phyloP scores from a whole-genome alignment of 2,329 filamentous ascomycete genomes.

The Fusarium aywerte region DNA sequence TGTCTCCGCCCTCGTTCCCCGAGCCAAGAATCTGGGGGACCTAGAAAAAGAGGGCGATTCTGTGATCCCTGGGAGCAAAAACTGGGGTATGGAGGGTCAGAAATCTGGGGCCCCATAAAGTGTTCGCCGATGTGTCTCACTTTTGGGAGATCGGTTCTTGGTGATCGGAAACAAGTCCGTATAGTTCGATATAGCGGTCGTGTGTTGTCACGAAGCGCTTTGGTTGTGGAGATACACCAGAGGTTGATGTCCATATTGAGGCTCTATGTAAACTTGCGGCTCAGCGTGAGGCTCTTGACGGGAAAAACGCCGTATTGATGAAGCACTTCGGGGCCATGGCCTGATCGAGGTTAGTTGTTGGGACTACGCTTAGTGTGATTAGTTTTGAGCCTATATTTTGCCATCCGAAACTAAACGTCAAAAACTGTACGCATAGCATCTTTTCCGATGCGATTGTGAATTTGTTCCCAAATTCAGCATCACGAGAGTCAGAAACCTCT shows the following conservation, averaged over 20 bases:
- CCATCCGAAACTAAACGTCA: not conserved
- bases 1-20: not conserved
- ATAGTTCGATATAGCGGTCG: not conserved
- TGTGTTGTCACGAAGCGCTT: too few species aligned
- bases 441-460: not conserved
- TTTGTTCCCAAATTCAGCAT: not conserved
- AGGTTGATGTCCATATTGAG: not conserved
- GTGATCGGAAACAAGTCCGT: not conserved
- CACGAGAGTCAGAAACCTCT: not conserved
- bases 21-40: constrained; percentile 5
- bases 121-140: constrained; percentile 2
- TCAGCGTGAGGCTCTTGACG: constrained; percentile 8
- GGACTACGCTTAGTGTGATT: not conserved
- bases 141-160: not conserved
- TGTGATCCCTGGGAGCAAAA: not conserved
- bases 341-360: not conserved
- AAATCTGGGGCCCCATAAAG: constrained; percentile 6
- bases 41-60: too few species aligned
- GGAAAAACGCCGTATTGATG: not conserved
- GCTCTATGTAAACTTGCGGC: constrained; percentile 1
- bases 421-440: not conserved
- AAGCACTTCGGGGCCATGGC: not conserved
- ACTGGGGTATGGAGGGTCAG: not conserved
- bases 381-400: not conserved
- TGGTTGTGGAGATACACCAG: not conserved